Evolutionary conservation across 192 early-diverging fungal genomes (phyloP).

Genomic region (Gaertneriomyces sp.): DNA sequence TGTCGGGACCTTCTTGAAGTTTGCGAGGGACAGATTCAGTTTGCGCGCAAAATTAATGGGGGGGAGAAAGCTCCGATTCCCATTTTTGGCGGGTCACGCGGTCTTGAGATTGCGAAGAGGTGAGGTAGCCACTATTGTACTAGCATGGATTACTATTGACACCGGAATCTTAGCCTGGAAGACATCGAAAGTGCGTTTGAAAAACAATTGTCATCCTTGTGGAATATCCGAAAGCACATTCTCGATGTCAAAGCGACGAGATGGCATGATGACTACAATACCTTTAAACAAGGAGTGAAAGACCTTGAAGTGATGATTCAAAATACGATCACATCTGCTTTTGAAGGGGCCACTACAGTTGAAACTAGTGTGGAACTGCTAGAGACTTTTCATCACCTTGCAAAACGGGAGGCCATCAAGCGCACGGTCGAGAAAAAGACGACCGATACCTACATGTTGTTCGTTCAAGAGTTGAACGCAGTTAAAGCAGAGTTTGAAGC

Average conservation of each 20-base stretch:
- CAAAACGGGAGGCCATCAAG: slow-evolving; percentile 65
- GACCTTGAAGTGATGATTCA: slow-evolving; percentile 67
- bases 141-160: background rate
- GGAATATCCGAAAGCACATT: slow-evolving; percentile 57
- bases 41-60: slow-evolving; percentile 54
- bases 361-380: slow-evolving; percentile 57
- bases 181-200: slow-evolving; percentile 63
- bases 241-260: slow-evolving; percentile 62
- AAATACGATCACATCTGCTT: slow-evolving; percentile 58
- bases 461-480: slow-evolving; percentile 53
- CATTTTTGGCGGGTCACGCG: slow-evolving; percentile 56
- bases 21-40: slow-evolving; percentile 66
- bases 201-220: slow-evolving; percentile 46
- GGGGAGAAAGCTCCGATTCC: slow-evolving; percentile 60
- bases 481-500: slow-evolving; percentile 63
- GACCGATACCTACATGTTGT: slow-evolving; percentile 52
- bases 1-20: slow-evolving; percentile 60
- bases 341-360: slow-evolving; percentile 54
- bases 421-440: slow-evolving; percentile 64
- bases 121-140: slow-evolving; percentile 5
- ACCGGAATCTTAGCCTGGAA: slow-evolving; percentile 41
- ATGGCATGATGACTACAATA: slow-evolving; percentile 68
- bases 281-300: slow-evolving; percentile 66
- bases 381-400: slow-evolving; percentile 60
- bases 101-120: slow-evolving; percentile 59